Evolutionary conservation across 192 early-diverging fungal species (phyloP).

Genomic region (Entomortierella chlamydospora): DNA sequence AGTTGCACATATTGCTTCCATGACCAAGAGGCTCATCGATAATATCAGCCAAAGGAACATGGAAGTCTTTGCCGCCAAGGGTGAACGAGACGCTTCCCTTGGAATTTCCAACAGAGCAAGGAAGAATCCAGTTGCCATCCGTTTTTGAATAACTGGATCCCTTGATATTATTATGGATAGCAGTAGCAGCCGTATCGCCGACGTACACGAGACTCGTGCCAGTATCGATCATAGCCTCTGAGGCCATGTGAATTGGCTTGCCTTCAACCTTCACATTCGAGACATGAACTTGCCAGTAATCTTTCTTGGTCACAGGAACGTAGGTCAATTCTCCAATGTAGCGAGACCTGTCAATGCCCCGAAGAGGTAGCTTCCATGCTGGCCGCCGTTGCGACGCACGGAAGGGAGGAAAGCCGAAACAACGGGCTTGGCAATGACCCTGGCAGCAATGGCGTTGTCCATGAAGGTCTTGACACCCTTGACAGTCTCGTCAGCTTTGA

Average conservation of each 20-base stretch:
- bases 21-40: conserved; percentile 18
- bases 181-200: conserved; percentile 57
- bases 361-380: conserved; percentile 61
- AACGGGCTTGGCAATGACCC: conserved; percentile 60
- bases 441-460: conserved; percentile 64
- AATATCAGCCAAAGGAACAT: conserved; percentile 42
- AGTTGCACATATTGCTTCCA: conserved; percentile 2
- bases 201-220: conserved; percentile 71
- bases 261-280: conserved; percentile 23
- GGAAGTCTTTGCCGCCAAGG: conserved; percentile 44
- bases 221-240: conserved; percentile 63
- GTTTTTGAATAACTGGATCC: not conserved
- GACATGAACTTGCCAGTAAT: conserved; percentile 64
- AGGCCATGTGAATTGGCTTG: conserved; percentile 19
- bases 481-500: conserved; percentile 55
- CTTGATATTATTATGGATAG: conserved; percentile 49
- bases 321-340: conserved; percentile 63
- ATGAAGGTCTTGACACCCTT: conserved; percentile 58
- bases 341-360: conserved; percentile 60
- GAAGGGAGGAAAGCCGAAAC: conserved; percentile 68
- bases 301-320: conserved; percentile 60
- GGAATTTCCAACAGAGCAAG: conserved; percentile 9
- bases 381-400: conserved; percentile 55
- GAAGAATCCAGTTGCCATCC: not conserved
- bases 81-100: conserved; percentile 35